Percentiles rank a stretch among this genome's conserved stretches.
phyloP scores from a whole-genome alignment of 176 grass and related monocot species.

The Aechmea fasciata region DNA sequence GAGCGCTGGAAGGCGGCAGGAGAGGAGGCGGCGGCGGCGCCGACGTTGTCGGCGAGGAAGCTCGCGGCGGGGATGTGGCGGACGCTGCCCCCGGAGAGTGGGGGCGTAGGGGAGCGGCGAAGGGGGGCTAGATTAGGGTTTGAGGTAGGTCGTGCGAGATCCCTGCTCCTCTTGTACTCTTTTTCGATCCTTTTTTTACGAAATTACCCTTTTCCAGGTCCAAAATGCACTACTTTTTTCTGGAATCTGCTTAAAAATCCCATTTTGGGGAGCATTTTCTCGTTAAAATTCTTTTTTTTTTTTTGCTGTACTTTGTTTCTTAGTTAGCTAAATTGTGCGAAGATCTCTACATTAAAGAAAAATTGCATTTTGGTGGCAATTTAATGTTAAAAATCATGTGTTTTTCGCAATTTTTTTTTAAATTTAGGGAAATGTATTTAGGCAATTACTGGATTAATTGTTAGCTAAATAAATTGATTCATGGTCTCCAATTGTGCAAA shows the following conservation, averaged over 20 bases:
- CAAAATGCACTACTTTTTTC: neutral
- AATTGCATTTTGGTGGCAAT: too few species aligned
- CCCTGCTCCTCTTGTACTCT: neutral
- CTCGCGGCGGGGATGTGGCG: conserved; percentile 55
- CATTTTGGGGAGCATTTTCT: conserved; percentile 3
- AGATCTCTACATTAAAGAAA: too few species aligned
- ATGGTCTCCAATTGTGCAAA: too few species aligned
- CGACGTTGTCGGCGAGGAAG: conserved; percentile 42
- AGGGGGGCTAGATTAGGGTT: conserved; percentile 5
- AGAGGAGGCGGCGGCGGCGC: conserved; percentile 3
- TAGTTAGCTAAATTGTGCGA: neutral
- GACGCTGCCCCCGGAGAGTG: conserved; percentile 27
- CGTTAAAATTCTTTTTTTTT: neutral
- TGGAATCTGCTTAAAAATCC: conserved; percentile 16
- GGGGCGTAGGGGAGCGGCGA: neutral
- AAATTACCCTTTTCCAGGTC: conserved; percentile 12
- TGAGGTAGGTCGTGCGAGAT: conserved; percentile 34
- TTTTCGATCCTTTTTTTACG: neutral
- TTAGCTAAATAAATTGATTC: too few species aligned
- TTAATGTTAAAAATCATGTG: too few species aligned
- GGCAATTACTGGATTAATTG: too few species aligned
- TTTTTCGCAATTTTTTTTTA: too few species aligned
- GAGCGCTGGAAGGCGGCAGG: neutral
- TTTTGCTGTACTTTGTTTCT: neutral
- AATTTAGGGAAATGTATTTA: too few species aligned